phyloP scores from a whole-genome alignment of 2,329 filamentous ascomycete species.

The Arthroderma sp. region DNA sequence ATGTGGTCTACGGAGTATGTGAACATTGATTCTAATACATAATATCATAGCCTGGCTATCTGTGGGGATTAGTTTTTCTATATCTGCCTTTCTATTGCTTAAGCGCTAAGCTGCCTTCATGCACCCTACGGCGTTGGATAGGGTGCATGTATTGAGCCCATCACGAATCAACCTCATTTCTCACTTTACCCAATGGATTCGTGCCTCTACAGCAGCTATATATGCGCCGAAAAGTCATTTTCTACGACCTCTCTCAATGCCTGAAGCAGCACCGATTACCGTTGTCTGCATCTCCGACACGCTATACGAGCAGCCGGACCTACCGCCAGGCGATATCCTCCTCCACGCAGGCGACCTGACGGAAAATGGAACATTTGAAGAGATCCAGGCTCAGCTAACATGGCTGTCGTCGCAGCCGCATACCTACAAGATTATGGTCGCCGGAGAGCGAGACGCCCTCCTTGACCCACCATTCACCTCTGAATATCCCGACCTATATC shows the following conservation, averaged over 20 bases:
- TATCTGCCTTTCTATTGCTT: too few species aligned
- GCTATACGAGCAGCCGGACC: slow-evolving; percentile 24
- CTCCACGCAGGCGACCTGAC: slow-evolving; percentile 40
- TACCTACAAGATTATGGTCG: slow-evolving; percentile 33
- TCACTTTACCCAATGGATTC: slow-evolving; percentile 1
- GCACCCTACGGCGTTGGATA: not conserved
- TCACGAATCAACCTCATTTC: not conserved
- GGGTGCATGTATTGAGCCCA: not conserved
- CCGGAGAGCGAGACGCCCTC: slow-evolving; percentile 34
- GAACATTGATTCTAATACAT: too few species aligned
- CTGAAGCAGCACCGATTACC: not conserved
- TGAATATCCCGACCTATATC: slow-evolving; percentile 7
- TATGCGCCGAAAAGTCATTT: not conserved
- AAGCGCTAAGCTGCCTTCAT: too few species aligned
- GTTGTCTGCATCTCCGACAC: slow-evolving; percentile 32
- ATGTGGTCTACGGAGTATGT: too few species aligned
- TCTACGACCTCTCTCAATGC: not conserved
- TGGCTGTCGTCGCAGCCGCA: slow-evolving; percentile 33
- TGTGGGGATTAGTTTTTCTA: too few species aligned
- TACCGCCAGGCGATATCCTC: slow-evolving; percentile 34
- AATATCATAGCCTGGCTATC: too few species aligned
- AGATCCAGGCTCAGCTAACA: slow-evolving; percentile 27
- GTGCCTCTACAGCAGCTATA: not conserved
- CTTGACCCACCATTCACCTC: slow-evolving; percentile 12
- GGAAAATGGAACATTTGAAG: slow-evolving; percentile 29